Conservation (phyloP, 192 early-diverging fungal genomes). For the Rhizoclosmatium globosum region DNA sequence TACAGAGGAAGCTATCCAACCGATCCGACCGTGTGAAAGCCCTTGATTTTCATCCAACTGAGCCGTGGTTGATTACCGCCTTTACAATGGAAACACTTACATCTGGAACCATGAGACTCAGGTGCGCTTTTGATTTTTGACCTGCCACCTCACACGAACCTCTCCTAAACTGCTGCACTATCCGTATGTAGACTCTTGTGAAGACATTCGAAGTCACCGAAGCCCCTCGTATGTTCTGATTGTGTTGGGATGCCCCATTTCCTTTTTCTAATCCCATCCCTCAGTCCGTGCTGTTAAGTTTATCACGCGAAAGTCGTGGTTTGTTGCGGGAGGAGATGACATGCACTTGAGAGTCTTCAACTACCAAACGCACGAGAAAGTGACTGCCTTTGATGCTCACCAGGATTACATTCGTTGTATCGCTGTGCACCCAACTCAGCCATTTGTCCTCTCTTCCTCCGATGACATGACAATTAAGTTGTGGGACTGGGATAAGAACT, state of each 20-base stretch:
- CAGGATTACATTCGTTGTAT: constrained; percentile 96
- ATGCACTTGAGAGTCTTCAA: constrained; percentile 98
- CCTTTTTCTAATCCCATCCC: background rate
- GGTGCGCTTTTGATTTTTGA: constrained; percentile 50
- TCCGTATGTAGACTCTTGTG: constrained; percentile 73
- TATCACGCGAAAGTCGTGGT: constrained; percentile 96
- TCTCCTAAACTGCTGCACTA: too few relatives aligned
- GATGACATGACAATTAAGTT: constrained; percentile 98
- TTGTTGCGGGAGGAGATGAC: constrained; percentile 96
- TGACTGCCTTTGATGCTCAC: constrained; percentile 95
- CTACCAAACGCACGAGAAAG: constrained; percentile 99
- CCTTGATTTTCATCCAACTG: constrained; percentile 97
- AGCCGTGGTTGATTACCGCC: constrained; percentile 97
- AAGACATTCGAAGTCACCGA: constrained; percentile 98
- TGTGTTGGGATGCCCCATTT: background rate
- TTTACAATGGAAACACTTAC: constrained; percentile 94
- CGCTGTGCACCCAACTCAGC: constrained; percentile 96
- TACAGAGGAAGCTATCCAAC: constrained; percentile 65
- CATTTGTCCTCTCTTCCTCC: constrained; percentile 90
- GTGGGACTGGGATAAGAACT: constrained; percentile 99
- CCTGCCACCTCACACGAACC: too few relatives aligned
- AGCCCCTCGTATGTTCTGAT: constrained; percentile 74
- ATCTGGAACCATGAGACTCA: constrained; percentile 99
- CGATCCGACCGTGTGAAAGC: constrained; percentile 95
- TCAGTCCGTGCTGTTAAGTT: constrained; percentile 97